Percentiles rank a stretch among this genome's conserved stretches.
These are phyloP conservation scores for Termitomyces sp. DNA, from an alignment of 768 basidiomycete species.

Conservation along the genomic window DNA sequence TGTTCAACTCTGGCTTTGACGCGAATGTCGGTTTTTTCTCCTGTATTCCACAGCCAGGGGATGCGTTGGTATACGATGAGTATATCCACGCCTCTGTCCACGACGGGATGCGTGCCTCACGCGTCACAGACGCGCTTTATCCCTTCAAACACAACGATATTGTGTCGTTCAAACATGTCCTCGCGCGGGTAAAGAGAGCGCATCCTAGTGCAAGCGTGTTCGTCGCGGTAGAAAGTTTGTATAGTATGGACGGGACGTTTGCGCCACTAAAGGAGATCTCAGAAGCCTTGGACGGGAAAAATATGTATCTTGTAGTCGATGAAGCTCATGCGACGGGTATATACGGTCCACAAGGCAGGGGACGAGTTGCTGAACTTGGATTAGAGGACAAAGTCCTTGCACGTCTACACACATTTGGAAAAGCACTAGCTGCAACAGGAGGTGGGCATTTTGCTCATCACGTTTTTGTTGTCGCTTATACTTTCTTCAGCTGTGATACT, in stretches of 20 bases:
- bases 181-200: constrained; percentile 35
- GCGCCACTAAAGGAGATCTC: constrained; percentile 68
- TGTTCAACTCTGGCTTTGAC: constrained; percentile 93
- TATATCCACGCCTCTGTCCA: constrained; percentile 89
- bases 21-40: constrained; percentile 88
- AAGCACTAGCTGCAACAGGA: constrained; percentile 80
- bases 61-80: constrained; percentile 78
- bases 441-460: constrained; percentile 45
- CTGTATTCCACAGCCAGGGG: constrained; percentile 68
- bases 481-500: constrained; percentile 61
- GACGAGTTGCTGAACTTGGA: constrained; percentile 65
- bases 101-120: constrained; percentile 77
- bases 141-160: constrained; percentile 75
- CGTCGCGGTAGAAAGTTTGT: constrained; percentile 82
- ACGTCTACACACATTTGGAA: constrained; percentile 89
- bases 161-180: constrained; percentile 33
- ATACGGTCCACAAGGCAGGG: constrained; percentile 74
- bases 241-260: constrained; percentile 96
- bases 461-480: not conserved
- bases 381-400: constrained; percentile 69
- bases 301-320: constrained; percentile 77
- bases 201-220: constrained; percentile 53
- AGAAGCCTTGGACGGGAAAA: constrained; percentile 51
- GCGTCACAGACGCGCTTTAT: constrained; percentile 32
- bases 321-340: constrained; percentile 94